Base-by-base conservation (phyloP, 2,329 filamentous ascomycete species). In the Arthrobotrys pseudoclavata region DNA sequence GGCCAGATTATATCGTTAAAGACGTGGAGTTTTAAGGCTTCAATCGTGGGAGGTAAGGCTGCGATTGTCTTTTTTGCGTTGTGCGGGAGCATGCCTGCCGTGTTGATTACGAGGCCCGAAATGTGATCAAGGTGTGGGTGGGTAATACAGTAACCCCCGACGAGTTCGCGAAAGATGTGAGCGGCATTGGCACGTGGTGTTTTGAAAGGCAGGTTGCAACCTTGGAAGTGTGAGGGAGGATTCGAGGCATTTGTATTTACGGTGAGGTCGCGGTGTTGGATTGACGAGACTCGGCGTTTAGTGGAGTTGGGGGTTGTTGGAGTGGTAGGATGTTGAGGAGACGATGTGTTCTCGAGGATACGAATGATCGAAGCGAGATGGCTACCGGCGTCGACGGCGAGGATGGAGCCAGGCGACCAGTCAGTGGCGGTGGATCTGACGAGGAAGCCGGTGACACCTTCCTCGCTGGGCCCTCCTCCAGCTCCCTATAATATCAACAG, bases 1-100 rank as follows among this genome's bases (percentile, higher is more conserved):
- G 96, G 96, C 96, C 96, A 99, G 67, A 98, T 97, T 72, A 97
- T 86, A 82, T 97, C 96, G 84, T 99, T 99, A 86, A 99, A 99
- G 76, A 99, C 93, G 84, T 99, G 94, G 0, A 87, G 90, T 83
- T 97, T 98, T 84, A 99, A 91, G 0, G 95, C 94, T 53, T 93
- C 88, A 63, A 99, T 94, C n/a, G 95, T 97, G 29, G 90, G 91
- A 0, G 94, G 93, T 3, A 98, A 85, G 0, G 92, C 95, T 0
- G 95, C 94, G 13, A 99, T 86, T 7, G 55, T 55, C 24, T 91
- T 89, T 84, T 98, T 99, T 0, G 94, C 93, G 29, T 91, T 89
- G 1, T 91, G 89, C 31, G 92, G 92, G 31, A 93, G 91, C 20
- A 96, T 89, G 2, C 92, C 91, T 4, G 96, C 94, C 0, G 95